These are phyloP conservation scores for Besnoitia besnoiti DNA, from an alignment of 169 alveolate genomes.

Conservation along the genomic window DNA sequence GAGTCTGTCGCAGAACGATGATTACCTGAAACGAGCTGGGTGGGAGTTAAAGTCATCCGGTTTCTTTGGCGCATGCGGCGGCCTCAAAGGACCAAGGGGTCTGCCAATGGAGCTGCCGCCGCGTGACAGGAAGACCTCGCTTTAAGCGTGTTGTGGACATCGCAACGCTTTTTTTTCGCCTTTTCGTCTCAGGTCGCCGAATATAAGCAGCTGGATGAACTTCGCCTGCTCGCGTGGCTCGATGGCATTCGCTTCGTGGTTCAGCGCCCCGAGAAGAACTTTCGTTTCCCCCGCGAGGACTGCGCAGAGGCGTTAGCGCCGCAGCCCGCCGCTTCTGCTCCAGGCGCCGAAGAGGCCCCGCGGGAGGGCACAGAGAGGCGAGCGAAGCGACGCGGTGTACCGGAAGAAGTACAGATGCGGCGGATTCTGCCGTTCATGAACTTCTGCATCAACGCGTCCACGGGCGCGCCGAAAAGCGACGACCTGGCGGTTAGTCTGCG, in stretches of 20 bases:
- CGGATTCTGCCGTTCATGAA: background rate
- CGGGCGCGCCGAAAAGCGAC: background rate
- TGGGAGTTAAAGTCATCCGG: no score
- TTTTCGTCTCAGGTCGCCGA: background rate
- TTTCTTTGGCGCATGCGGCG: no score
- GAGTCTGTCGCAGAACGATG: no score
- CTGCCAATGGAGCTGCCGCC: no score
- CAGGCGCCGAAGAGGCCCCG: background rate
- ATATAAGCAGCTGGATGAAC: slow-evolving; percentile 11
- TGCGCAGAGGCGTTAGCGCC: background rate
- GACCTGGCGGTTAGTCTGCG: background rate
- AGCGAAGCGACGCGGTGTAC: background rate
- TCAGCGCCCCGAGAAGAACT: slow-evolving; percentile 5
- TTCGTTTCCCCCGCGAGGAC: background rate
- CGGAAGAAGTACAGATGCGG: background rate
- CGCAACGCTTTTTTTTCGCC: background rate
- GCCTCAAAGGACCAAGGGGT: no score
- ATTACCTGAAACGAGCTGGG: no score
- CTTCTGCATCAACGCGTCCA: slow-evolving; percentile 10
- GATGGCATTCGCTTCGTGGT: slow-evolving; percentile 26
- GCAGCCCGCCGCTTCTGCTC: background rate
- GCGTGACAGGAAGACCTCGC: no score
- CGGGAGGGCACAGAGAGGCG: background rate
- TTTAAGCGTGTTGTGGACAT: no score
- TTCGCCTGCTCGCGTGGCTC: slow-evolving; percentile 22